Percentiles rank a stretch among this genome's conserved stretches.
Conservation (phyloP, 176 grass and related monocot genomes). For the Aegilops bicornis region DNA sequence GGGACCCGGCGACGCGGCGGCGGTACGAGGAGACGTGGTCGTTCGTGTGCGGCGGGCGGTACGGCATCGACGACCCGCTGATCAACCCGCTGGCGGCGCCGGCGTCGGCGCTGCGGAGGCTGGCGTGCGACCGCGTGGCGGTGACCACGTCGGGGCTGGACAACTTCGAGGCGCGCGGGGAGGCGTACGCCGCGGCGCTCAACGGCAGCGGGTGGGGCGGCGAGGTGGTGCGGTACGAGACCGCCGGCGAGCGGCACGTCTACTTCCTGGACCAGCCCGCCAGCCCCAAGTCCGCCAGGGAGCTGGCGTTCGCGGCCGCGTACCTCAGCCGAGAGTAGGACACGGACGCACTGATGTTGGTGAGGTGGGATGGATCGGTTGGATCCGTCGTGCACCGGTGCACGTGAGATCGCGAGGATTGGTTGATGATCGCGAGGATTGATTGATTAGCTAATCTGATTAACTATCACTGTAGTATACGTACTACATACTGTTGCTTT, state of each 20-base stretch:
- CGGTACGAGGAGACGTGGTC: constrained; percentile 63
- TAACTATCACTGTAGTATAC: background rate
- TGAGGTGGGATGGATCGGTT: background rate
- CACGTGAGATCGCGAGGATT: background rate
- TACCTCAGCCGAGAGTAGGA: constrained; percentile 48
- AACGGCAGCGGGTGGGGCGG: constrained; percentile 59
- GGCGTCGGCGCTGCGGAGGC: constrained; percentile 5
- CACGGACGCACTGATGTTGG: background rate
- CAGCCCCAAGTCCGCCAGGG: constrained; percentile 46
- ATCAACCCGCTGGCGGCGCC: constrained; percentile 58
- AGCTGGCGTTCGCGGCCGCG: constrained; percentile 39
- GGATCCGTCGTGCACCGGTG: background rate
- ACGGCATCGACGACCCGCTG: constrained; percentile 58
- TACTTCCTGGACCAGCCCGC: constrained; percentile 52
- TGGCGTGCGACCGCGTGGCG: constrained; percentile 48
- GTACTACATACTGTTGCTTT: background rate
- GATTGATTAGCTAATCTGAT: constrained; percentile 1
- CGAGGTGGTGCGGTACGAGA: constrained; percentile 51
- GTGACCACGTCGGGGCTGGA: constrained; percentile 56
- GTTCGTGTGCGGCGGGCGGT: constrained; percentile 49
- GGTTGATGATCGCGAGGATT: background rate
- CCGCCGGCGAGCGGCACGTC: constrained; percentile 59
- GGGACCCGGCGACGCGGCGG: constrained; percentile 35
- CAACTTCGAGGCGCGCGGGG: constrained; percentile 47
- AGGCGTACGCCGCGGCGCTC: constrained; percentile 57